These are phyloP conservation scores for Pythium scleroteichum DNA, from an alignment of 352 stramenopile genomes.

Conservation along the genomic window DNA sequence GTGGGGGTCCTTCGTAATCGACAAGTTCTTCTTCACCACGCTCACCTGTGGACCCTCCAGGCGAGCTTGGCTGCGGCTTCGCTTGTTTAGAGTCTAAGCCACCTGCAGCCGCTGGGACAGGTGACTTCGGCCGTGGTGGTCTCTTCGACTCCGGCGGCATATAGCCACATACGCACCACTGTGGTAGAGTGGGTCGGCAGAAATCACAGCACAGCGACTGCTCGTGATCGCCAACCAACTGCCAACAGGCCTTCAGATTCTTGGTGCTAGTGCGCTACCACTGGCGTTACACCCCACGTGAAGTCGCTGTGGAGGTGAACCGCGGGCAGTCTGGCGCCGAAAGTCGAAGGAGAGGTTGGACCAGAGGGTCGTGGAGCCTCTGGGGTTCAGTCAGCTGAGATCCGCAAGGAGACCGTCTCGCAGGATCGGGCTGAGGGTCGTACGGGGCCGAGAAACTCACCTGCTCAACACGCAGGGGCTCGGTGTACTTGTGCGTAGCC, in stretches of 20 bases:
- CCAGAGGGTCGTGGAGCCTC: background rate
- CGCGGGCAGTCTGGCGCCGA: conserved; percentile 3
- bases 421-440: background rate
- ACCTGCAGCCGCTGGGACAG: conserved; percentile 2
- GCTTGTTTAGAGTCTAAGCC: background rate
- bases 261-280: conserved; percentile 7
- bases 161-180: conserved; percentile 14
- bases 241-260: conserved; percentile 11
- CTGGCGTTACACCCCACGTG: conserved; percentile 8
- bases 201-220: conserved; percentile 11
- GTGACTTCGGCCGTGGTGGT: conserved; percentile 1
- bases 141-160: conserved; percentile 11
- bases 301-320: conserved; percentile 9
- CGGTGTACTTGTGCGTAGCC: background rate
- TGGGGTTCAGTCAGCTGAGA: background rate
- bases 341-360: background rate
- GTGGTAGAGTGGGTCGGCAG: conserved; percentile 10
- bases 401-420: background rate
- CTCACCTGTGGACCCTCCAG: conserved; percentile 1
- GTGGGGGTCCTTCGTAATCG: conserved; percentile 5
- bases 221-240: background rate
- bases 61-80: background rate
- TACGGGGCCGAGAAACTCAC: background rate
- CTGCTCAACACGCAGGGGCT: conserved; percentile 2
- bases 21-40: background rate